Base-by-base conservation (phyloP, 345 rosid species). In the Eucalyptus regnans region DNA sequence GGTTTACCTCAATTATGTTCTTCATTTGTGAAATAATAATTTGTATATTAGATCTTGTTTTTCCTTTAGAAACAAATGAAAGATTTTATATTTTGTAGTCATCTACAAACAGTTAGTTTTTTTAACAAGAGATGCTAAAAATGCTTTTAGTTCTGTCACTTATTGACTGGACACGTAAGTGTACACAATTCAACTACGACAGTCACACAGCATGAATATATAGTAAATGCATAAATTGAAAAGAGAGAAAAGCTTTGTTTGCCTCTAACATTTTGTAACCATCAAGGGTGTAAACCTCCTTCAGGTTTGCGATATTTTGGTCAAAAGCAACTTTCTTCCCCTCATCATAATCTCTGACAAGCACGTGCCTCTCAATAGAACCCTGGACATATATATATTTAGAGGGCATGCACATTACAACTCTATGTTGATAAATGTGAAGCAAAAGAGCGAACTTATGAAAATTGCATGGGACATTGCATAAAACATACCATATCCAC, bases 321-420 rank as follows among this genome's bases (percentile, higher is more conserved):
- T 95, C 98, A 94, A 98, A 98, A 89, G 99, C 99, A 90, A 97
- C 97, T 81, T 91, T 90, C 92, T 92, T 95, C 54, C 98, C 99
- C 50, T 46, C 92, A 41, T 96, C 96, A 92, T 98, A 98, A 93
- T 98, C 94, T 91, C 92, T 94, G 86, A 97, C 98, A 89, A 98
- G 99, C 89, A 98, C 98, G 92, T 95, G 98, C 88, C 99, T 95
- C 95, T 98, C 99, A 87, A 93, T 95, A 89, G 89, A 84, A 88
- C 96, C 95, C 99, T 97, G 93, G 68, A 90, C 87, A 90, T 86
- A 31, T 54, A 31, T 54, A 23, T 50, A 89, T 87, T 12, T 43
- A 79, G 44, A 51, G 85, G 68, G 81, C 81, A 76, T 20, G 48
- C 27, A 44, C 27, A 43, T 76, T 41, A 76, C 58, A 88, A 86